Evolutionary conservation across 306 rosid species (phyloP), one percentile per base, ranked within the genome.

Genomic region (Vicia villosa): DNA sequence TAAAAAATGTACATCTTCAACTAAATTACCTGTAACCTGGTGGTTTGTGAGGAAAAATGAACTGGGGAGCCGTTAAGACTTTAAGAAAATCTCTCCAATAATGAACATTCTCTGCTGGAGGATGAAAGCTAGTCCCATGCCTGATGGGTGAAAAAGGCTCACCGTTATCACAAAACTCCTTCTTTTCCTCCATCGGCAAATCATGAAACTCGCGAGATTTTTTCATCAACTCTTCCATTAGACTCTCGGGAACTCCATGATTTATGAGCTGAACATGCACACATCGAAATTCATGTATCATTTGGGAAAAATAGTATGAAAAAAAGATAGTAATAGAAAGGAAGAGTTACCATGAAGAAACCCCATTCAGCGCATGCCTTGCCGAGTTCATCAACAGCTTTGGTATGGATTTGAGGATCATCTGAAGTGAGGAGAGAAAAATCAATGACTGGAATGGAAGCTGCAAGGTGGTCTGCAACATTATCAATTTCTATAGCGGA

Each of bases 11-110:
- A 22, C 34, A 5, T 30, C 7, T 6, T 6, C 6, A 6, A 6
- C 8, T 32, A 7, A 34, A 7, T 10, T 41, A 66, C 79, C 79
- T 81, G 81, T n/a, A 81, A 51, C 86, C 84, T 0, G 54, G 56
- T 19, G 91, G 91, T 32, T 83, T 83, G 70, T 69, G 26, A 14
- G 85, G 90, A 56, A 82, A 83, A 37, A 78, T 70, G 69, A 81
- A 83, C 3, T 76, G 17, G 0, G 85, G 91, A 20, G 37, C 61
- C 2, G 81, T 64, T 10, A 67, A 24, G 11, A 61, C 72, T 41
- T 81, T 86, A 49, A 86, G 78, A 45, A 41, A 86, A 46, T 86
- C 95, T 61, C 95, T 86, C 95, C 95, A 86, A 40, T 47, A 88
- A 22, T 75, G 72, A 38, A 82, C 79, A 16, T 76, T 49, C 10